Evolutionary conservation across 192 early-diverging fungal species (phyloP).

Genomic region (Mortierella claussenii): DNA sequence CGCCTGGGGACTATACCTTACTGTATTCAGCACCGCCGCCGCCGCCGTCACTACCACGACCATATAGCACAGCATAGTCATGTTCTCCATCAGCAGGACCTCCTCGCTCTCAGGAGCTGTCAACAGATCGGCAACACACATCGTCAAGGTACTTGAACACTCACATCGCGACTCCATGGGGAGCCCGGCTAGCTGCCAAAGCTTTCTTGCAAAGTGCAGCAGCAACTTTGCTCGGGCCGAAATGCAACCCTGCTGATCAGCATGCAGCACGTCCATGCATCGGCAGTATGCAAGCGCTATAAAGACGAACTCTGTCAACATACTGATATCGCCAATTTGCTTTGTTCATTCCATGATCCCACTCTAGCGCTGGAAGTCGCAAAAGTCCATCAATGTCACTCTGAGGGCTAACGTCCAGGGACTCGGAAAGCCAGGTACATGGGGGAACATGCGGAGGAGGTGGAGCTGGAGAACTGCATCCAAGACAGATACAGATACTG

Average conservation of each 20-base stretch:
- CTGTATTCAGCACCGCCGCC: slow-evolving; percentile 6
- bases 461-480: too few relatives aligned
- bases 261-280: too few relatives aligned
- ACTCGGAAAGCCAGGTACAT: slow-evolving; percentile 52
- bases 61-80: too few relatives aligned
- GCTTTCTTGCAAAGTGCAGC: too few relatives aligned
- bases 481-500: too few relatives aligned
- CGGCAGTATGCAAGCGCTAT: too few relatives aligned
- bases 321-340: not conserved
- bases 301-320: too few relatives aligned
- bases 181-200: too few relatives aligned
- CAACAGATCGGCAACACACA: slow-evolving; percentile 27
- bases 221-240: too few relatives aligned
- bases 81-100: slow-evolving; percentile 45
- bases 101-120: slow-evolving; percentile 24
- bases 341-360: not conserved
- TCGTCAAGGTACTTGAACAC: slow-evolving; percentile 38
- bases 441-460: not conserved
- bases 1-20: too few relatives aligned
- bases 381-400: slow-evolving; percentile 47
- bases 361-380: slow-evolving; percentile 47
- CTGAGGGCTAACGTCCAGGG: slow-evolving; percentile 43
- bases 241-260: too few relatives aligned
- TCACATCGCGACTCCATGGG: not conserved
- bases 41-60: too few relatives aligned